These are phyloP conservation scores for Coriaria nepalensis DNA, from an alignment of 306 rosid genomes.

Conservation along the genomic window DNA sequence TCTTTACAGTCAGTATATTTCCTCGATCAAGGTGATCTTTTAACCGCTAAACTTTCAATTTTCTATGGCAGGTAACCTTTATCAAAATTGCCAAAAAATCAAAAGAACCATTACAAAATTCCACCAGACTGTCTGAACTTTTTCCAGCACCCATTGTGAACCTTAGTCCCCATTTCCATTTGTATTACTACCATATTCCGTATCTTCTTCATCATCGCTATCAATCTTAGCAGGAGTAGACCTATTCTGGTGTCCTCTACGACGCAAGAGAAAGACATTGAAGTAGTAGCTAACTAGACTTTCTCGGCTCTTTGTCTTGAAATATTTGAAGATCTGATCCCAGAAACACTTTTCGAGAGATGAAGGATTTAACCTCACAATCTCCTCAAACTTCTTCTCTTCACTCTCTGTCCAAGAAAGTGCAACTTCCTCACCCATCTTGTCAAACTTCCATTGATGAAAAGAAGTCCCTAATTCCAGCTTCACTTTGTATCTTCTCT, in stretches of 20 bases:
- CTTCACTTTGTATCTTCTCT: conserved; percentile 47
- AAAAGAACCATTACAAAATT: no score
- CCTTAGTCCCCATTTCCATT: conserved; percentile 27
- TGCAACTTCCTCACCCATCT: conserved; percentile 52
- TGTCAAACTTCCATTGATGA: conserved; percentile 41
- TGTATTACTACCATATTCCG: conserved; percentile 20
- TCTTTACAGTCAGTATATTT: conserved; percentile 7
- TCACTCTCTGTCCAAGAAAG: conserved; percentile 46
- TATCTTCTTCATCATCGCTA: conserved; percentile 56
- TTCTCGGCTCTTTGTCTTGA: conserved; percentile 50
- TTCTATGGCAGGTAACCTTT: no score
- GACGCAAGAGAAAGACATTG: conserved; percentile 65
- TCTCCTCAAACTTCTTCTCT: conserved; percentile 37
- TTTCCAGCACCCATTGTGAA: not conserved
- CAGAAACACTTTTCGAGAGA: conserved; percentile 31
- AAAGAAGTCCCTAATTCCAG: conserved; percentile 58
- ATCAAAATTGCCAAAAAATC: no score
- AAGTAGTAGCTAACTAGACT: conserved; percentile 75
- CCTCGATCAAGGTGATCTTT: no score
- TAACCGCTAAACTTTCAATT: no score
- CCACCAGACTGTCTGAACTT: no score
- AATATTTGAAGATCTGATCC: conserved; percentile 30
- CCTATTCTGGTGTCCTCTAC: conserved; percentile 65
- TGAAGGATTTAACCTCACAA: conserved; percentile 28
- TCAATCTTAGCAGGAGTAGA: conserved; percentile 40